These are phyloP conservation scores for Diaporthe sp. DNA, from an alignment of 2,329 filamentous ascomycete genomes.

Conservation along the genomic window DNA sequence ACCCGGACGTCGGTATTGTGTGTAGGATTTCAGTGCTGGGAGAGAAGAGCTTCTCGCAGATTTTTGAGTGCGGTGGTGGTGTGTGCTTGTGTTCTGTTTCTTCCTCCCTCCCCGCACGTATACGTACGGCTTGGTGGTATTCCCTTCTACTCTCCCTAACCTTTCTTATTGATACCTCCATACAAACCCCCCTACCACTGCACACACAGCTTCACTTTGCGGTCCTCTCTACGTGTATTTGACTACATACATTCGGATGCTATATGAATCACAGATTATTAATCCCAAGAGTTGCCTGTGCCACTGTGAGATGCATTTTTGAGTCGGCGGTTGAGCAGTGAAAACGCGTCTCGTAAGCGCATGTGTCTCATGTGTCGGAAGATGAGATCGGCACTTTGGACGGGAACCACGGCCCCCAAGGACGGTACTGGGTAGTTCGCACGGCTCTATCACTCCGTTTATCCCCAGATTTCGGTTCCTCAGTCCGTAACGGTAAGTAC, in stretches of 20 bases:
- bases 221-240: constrained; percentile 11
- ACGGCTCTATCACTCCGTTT: not conserved
- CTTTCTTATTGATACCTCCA: constrained; percentile 34
- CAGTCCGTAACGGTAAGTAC: constrained; percentile 18
- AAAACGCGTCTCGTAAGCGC: not conserved
- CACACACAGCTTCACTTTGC: constrained; percentile 29
- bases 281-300: not conserved
- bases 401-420: not conserved
- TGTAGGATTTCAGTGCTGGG: constrained; percentile 18
- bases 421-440: not conserved
- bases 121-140: constrained; percentile 8
- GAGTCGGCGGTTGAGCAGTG: not conserved
- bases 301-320: not conserved
- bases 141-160: constrained; percentile 22
- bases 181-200: constrained; percentile 25
- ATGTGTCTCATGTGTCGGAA: not conserved
- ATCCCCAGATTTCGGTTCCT: not conserved
- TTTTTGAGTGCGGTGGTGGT: constrained; percentile 25
- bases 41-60: constrained; percentile 13
- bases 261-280: constrained; percentile 27
- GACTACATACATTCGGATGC: constrained; percentile 17
- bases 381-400: not conserved
- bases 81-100: constrained; percentile 17
- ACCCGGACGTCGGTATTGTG: constrained; percentile 9
- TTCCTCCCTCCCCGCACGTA: not conserved